A percentile compares a stretch with the other conserved stretches of the same genome.
phyloP scores from a whole-genome alignment of 2,329 filamentous ascomycete genomes.

The Ascochyta fabae region DNA sequence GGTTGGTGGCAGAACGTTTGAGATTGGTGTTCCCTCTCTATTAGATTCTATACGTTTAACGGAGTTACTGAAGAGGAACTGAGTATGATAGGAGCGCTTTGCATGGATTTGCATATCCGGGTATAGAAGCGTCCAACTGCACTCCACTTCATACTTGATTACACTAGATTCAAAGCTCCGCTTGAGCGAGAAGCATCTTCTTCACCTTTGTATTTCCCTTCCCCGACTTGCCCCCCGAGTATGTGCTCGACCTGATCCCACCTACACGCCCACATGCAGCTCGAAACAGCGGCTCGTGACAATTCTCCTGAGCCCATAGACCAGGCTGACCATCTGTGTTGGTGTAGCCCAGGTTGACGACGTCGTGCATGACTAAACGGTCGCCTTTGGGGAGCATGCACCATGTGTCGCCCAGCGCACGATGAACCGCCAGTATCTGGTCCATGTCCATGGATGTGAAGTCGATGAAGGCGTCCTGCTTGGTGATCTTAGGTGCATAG shows the following conservation, averaged over 20 bases:
- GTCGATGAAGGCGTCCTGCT: conserved; percentile 67
- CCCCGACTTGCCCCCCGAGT: conserved; percentile 15
- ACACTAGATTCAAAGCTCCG: background rate
- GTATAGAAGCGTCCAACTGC: no score
- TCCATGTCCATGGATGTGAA: conserved; percentile 63
- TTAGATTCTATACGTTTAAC: no score
- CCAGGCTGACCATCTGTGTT: conserved; percentile 6
- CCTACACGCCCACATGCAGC: conserved; percentile 10
- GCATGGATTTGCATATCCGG: no score
- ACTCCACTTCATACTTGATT: background rate
- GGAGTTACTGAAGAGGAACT: no score
- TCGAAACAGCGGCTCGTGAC: conserved; percentile 6
- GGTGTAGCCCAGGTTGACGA: background rate
- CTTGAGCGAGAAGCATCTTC: background rate
- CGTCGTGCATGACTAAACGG: conserved; percentile 36
- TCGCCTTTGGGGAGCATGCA: conserved; percentile 47
- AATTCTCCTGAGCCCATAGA: conserved; percentile 6
- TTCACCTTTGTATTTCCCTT: conserved; percentile 18
- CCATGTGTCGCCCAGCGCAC: conserved; percentile 73
- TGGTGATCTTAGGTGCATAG: conserved; percentile 76
- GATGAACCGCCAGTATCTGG: conserved; percentile 62
- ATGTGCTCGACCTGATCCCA: conserved; percentile 18
- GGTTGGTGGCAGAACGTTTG: no score
- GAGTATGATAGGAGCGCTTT: no score
- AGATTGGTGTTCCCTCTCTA: no score